Conservation (phyloP, 345 rosid genomes). For the Xanthoceras sorbifolium region DNA sequence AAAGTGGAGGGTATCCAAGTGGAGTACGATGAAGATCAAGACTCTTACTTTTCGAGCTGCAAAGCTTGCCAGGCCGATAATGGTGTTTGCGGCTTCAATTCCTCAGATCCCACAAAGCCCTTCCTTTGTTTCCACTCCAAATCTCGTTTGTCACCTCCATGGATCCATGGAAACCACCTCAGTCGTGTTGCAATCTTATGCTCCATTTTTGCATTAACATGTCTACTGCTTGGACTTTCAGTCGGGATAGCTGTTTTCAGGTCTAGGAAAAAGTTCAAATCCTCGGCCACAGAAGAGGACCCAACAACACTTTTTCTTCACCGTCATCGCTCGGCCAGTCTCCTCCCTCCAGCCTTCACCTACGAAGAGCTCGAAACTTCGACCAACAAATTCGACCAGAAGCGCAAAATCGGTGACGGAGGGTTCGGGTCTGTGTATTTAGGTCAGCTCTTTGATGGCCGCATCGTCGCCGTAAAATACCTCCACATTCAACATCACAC, state of each 20-base stretch:
- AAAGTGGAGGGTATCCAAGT: slow-evolving; percentile 50
- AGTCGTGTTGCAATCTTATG: slow-evolving; percentile 50
- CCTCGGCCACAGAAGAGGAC: slow-evolving; percentile 60
- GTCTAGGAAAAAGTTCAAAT: slow-evolving; percentile 45
- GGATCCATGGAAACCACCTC: slow-evolving; percentile 37
- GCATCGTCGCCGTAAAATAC: slow-evolving; percentile 78
- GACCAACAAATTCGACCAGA: slow-evolving; percentile 73
- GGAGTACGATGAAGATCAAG: slow-evolving; percentile 69
- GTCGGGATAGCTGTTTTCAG: slow-evolving; percentile 51
- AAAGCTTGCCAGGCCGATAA: slow-evolving; percentile 44
- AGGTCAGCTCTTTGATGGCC: slow-evolving; percentile 71
- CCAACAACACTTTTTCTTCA: slow-evolving; percentile 78
- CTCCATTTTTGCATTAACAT: slow-evolving; percentile 51
- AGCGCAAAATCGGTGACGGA: slow-evolving; percentile 88
- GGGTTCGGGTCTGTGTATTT: slow-evolving; percentile 89
- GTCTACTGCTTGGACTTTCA: slow-evolving; percentile 53
- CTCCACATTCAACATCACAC: slow-evolving; percentile 67
- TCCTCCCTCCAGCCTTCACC: slow-evolving; percentile 87
- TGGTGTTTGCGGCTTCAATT: slow-evolving; percentile 78
- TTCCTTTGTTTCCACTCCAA: slow-evolving; percentile 58
- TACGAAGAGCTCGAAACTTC: slow-evolving; percentile 86
- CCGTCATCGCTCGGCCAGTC: slow-evolving; percentile 66
- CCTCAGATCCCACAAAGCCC: slow-evolving; percentile 50
- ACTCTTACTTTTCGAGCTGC: slow-evolving; percentile 64
- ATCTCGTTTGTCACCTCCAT: slow-evolving; percentile 36